phyloP scores from a whole-genome alignment of 2,329 filamentous ascomycete species.

The Penicillium corylophilum region DNA sequence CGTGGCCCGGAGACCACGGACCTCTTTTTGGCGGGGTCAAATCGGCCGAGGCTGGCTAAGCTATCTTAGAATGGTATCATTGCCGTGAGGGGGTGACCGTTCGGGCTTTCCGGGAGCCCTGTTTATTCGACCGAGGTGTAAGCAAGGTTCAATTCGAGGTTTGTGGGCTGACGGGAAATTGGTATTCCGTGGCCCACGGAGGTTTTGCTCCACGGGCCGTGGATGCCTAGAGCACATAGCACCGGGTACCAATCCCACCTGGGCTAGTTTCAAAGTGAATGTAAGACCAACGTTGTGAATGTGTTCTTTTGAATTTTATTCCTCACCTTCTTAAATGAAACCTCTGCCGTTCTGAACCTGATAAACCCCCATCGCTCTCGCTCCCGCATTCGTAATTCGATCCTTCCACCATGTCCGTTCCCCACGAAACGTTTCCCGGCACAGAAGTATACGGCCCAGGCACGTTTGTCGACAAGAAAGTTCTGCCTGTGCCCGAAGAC shows the following conservation, averaged over 20 bases:
- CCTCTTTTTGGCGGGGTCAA: not conserved
- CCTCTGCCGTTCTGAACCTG: not conserved
- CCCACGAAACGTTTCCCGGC: not conserved
- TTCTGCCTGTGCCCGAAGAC: not conserved
- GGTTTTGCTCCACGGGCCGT: not conserved
- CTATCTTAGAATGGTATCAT: not conserved
- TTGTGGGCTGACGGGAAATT: not conserved
- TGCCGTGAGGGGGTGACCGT: not conserved
- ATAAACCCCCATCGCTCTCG: not conserved
- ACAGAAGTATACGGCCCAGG: not conserved
- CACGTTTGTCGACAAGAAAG: not conserved
- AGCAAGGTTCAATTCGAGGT: not conserved
- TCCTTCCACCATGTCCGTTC: not conserved
- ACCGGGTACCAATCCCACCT: not conserved
- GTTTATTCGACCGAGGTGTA: not conserved
- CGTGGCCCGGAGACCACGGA: not conserved
- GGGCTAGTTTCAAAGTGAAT: not conserved
- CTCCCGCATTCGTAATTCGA: not conserved
- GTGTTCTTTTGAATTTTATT: not conserved
- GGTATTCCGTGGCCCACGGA: not conserved
- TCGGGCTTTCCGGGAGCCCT: not conserved
- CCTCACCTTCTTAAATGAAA: not conserved
- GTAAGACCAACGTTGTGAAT: not conserved
- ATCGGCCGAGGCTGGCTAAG: not conserved
- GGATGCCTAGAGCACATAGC: not conserved